Percentiles rank a stretch among this genome's conserved stretches.
Evolutionary conservation across 352 stramenopile species (phyloP).

Genomic region (Globisporangium splendens): DNA sequence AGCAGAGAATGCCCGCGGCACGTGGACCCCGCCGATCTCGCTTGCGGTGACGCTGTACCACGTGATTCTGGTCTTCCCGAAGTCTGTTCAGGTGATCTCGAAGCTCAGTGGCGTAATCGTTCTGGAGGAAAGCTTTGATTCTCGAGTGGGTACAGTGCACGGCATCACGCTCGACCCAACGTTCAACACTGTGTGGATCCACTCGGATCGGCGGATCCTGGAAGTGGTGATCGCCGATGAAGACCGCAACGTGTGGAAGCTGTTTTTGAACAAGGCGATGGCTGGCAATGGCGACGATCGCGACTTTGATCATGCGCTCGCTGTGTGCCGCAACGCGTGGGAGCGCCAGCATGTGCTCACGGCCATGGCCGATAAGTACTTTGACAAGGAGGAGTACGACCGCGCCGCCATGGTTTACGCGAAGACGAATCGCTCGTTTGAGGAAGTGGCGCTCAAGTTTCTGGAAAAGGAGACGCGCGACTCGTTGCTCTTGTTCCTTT

Average conservation of each 20-base stretch:
- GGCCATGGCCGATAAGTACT: slow-evolving; percentile 88
- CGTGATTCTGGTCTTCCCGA: slow-evolving; percentile 86
- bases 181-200: slow-evolving; percentile 81
- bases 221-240: slow-evolving; percentile 82
- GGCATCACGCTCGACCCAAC: slow-evolving; percentile 68
- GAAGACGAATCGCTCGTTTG: slow-evolving; percentile 86
- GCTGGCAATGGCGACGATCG: slow-evolving; percentile 59
- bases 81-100: slow-evolving; percentile 79
- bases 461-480: slow-evolving; percentile 81
- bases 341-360: slow-evolving; percentile 86
- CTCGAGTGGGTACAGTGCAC: slow-evolving; percentile 67
- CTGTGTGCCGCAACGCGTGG: slow-evolving; percentile 76
- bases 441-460: slow-evolving; percentile 91
- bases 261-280: slow-evolving; percentile 88
- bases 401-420: slow-evolving; percentile 87
- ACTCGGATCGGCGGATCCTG: slow-evolving; percentile 77
- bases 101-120: slow-evolving; percentile 87
- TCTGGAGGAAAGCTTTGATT: slow-evolving; percentile 80
- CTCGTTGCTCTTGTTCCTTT: slow-evolving; percentile 84
- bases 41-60: slow-evolving; percentile 91
- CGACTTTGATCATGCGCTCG: slow-evolving; percentile 88
- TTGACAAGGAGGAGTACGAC: slow-evolving; percentile 82
- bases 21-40: slow-evolving; percentile 70
- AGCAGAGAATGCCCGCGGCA: slow-evolving; percentile 33
- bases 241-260: slow-evolving; percentile 90